These are phyloP conservation scores for Anisodus acutangulus DNA, from an alignment of 257 asterid genomes.

Conservation along the genomic window DNA sequence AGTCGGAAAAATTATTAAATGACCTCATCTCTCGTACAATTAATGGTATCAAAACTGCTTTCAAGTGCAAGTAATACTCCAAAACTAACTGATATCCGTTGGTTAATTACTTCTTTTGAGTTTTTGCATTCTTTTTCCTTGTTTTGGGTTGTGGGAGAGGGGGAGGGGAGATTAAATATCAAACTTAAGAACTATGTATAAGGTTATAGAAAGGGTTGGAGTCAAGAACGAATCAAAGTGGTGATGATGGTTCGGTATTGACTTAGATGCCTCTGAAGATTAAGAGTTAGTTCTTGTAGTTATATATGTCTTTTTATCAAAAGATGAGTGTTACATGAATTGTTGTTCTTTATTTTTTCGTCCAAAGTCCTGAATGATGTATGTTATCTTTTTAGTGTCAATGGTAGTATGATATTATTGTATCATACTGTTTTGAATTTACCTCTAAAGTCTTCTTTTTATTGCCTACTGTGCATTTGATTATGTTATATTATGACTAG, in stretches of 20 bases:
- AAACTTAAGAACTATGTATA: background rate
- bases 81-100: background rate
- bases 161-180: background rate
- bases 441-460: background rate
- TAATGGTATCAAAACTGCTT: constrained; percentile 56
- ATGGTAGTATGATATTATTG: background rate
- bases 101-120: background rate
- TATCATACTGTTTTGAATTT: background rate
- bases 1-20: constrained; percentile 62
- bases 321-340: background rate
- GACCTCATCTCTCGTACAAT: constrained; percentile 62
- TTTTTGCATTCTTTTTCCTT: background rate
- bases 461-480: background rate
- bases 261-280: constrained; percentile 45
- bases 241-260: constrained; percentile 86
- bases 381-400: background rate
- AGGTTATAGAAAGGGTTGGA: constrained; percentile 35
- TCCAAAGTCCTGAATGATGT: background rate
- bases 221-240: constrained; percentile 81
- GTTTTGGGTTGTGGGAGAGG: background rate
- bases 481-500: background rate
- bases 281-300: constrained; percentile 29
- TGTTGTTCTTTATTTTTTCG: background rate
- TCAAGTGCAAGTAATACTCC: constrained; percentile 41
- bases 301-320: background rate